Evolutionary conservation across 179 eudicot species (phyloP).

Genomic region (Spinacia oleracea): DNA sequence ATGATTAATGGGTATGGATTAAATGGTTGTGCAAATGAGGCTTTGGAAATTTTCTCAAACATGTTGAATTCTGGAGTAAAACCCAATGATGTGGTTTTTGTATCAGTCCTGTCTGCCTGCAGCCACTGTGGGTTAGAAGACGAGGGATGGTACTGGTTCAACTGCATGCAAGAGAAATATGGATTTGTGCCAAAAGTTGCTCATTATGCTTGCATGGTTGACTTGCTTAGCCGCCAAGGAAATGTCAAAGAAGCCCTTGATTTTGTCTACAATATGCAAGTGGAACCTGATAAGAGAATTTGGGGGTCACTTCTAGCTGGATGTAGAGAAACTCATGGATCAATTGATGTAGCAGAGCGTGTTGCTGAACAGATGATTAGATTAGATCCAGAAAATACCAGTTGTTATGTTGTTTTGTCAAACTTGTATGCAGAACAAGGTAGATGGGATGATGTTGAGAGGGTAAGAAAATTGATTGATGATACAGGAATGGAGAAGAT

Average conservation of each 20-base stretch:
- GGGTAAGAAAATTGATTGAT: conserved; percentile 27
- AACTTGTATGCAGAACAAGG: conserved; percentile 66
- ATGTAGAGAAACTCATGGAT: conserved; percentile 46
- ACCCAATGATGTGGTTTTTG: conserved; percentile 64
- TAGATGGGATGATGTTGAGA: conserved; percentile 66
- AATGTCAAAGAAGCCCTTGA: conserved; percentile 60
- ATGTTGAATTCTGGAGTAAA: conserved; percentile 52
- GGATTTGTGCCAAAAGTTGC: conserved; percentile 50
- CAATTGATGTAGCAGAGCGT: conserved; percentile 46
- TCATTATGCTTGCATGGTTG: conserved; percentile 83
- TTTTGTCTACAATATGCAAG: conserved; percentile 64
- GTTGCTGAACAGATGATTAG: conserved; percentile 46
- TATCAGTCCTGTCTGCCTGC: conserved; percentile 68
- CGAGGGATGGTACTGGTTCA: conserved; percentile 68
- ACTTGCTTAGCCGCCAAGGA: conserved; percentile 73
- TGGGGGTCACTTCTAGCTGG: conserved; percentile 86
- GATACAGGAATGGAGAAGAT: conserved; percentile 27
- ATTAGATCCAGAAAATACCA: conserved; percentile 54
- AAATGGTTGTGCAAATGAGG: conserved; percentile 61
- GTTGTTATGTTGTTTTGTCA: conserved; percentile 51
- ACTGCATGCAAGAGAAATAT: conserved; percentile 55
- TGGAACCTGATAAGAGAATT: conserved; percentile 65
- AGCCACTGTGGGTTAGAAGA: conserved; percentile 68
- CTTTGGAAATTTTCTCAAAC: conserved; percentile 51
- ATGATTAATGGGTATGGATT: conserved; percentile 72